These are phyloP conservation scores for Annona squamosa DNA, from an alignment of 164 flowering plant genomes.

Conservation along the genomic window DNA sequence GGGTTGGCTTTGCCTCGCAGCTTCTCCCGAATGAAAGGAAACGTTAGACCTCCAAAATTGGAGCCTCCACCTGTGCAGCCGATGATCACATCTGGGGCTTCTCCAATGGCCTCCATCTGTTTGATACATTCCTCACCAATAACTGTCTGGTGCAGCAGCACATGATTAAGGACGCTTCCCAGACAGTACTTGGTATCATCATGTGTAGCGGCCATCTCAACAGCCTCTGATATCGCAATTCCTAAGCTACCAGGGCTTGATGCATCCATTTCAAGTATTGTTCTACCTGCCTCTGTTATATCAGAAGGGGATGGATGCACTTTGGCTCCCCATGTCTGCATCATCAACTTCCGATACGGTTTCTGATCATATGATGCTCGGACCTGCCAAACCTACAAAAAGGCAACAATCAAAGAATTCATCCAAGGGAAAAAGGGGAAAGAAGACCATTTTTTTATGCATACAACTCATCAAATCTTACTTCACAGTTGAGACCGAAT, in stretches of 20 bases:
- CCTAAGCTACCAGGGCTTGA: conserved; percentile 89
- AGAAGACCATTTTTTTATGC: neutral
- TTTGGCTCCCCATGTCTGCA: conserved; percentile 98
- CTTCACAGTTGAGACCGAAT: conserved; percentile 73
- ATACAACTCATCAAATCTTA: conserved; percentile 18
- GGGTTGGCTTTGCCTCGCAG: conserved; percentile 76
- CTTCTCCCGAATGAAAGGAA: conserved; percentile 89
- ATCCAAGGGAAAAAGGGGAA: neutral
- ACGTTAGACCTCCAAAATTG: conserved; percentile 82
- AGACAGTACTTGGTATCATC: conserved; percentile 80
- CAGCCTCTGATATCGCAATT: conserved; percentile 96
- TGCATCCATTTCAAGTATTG: conserved; percentile 60
- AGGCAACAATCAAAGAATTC: conserved; percentile 3
- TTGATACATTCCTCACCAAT: conserved; percentile 91
- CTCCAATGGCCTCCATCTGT: conserved; percentile 90
- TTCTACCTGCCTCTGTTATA: conserved; percentile 66
- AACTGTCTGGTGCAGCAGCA: conserved; percentile 84
- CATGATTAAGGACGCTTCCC: conserved; percentile 96
- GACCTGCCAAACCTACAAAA: conserved; percentile 90
- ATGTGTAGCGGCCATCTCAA: conserved; percentile 70
- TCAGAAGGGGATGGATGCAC: conserved; percentile 91
- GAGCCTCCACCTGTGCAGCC: conserved; percentile 98
- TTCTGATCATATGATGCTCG: conserved; percentile 92
- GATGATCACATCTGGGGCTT: conserved; percentile 82
- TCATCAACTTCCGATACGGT: conserved; percentile 89